These are phyloP conservation scores for Hysterangium stoloniferum DNA, from an alignment of 768 basidiomycete genomes.

Conservation along the genomic window DNA sequence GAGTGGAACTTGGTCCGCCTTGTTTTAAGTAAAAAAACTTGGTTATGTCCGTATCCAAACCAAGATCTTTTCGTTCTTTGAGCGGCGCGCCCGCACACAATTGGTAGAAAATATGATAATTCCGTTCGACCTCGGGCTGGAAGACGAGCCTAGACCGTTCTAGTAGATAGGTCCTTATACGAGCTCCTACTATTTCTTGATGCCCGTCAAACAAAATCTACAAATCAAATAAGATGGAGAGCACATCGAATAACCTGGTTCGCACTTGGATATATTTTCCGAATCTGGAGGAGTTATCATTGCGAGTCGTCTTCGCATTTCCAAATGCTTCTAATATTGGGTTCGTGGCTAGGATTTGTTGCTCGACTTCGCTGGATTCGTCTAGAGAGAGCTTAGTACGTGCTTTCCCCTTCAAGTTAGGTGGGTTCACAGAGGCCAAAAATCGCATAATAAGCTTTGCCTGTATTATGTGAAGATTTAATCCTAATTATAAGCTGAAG, in stretches of 20 bases:
- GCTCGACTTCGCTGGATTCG: conserved; percentile 90
- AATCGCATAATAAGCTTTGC: conserved; percentile 99
- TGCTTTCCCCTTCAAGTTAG: conserved; percentile 48
- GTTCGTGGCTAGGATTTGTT: conserved; percentile 97
- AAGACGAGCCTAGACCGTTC: conserved; percentile 97
- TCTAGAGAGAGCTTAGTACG: conserved; percentile 71
- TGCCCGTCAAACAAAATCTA: conserved; percentile 95
- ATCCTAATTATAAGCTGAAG: neutral
- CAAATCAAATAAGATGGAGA: neutral
- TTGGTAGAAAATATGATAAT: conserved; percentile 99
- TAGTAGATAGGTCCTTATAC: conserved; percentile 96
- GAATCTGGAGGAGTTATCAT: conserved; percentile 98
- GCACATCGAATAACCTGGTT: neutral
- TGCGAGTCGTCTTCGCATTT: conserved; percentile 98
- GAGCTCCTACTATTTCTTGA: conserved; percentile 95
- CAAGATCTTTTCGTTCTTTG: conserved; percentile 93
- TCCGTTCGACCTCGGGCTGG: conserved; percentile 93
- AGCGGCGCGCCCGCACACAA: conserved; percentile 93
- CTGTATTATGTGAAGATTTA: conserved; percentile 31
- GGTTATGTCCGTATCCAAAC: conserved; percentile 74
- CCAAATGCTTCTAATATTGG: conserved; percentile 98
- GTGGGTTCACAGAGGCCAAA: conserved; percentile 93
- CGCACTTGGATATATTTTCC: conserved; percentile 98
- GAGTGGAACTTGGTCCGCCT: conserved; percentile 80
- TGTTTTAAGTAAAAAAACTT: conserved; percentile 92